Evolutionary conservation across 2,329 filamentous ascomycete genomes (phyloP), one percentile per base, ranked within the genome.

Genomic region (Talaromyces albobiverticillius): DNA sequence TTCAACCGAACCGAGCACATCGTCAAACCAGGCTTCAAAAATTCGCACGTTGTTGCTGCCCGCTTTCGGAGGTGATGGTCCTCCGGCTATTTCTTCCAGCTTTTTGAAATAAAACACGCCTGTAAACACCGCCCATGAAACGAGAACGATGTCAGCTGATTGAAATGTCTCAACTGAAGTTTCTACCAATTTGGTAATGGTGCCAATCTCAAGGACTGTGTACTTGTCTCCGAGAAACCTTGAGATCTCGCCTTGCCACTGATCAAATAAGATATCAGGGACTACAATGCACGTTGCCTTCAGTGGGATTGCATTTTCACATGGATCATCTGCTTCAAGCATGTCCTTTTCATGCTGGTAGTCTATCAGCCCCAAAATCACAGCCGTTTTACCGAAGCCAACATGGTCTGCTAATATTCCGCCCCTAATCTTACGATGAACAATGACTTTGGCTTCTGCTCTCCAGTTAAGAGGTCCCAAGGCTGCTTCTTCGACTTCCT

Each of bases 331-430:
- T 8, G 57, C 18, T 10, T 56, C 40, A 45, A 55, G 10, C 34
- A 51, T 38, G 42, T 68, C 62, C 10, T 55, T 56, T 9, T 68
- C 56, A 26, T 74, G 73, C 42, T 79, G 74, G 3, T 70, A 66
- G 32, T 81, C 73, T 26, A 86, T 77, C 8, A 87, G 66, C 1
- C 76, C 83, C 11, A 88, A 72, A 2, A 78, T 79, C 0, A 81
- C 79, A 1, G 83, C 79, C 0, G 85, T 88, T 61, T 89, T 88
- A 0, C 86, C 86, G 62, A 85, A 88, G 0, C 82, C 84, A 31
- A 86, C 83, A 42, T 82, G 76, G 61, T 87, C 83, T 2, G 84
- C 84, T 31, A 87, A 72, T 16, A 88, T 75, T 4, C 85, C 85
- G 11, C 85, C 85, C 16, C 76, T 77, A 38, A 85, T 58, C 10